Percentiles rank a stretch among this genome's conserved stretches.
Evolutionary conservation across 139 green algal species (phyloP).

Genomic region (Nannochloris sp.): DNA sequence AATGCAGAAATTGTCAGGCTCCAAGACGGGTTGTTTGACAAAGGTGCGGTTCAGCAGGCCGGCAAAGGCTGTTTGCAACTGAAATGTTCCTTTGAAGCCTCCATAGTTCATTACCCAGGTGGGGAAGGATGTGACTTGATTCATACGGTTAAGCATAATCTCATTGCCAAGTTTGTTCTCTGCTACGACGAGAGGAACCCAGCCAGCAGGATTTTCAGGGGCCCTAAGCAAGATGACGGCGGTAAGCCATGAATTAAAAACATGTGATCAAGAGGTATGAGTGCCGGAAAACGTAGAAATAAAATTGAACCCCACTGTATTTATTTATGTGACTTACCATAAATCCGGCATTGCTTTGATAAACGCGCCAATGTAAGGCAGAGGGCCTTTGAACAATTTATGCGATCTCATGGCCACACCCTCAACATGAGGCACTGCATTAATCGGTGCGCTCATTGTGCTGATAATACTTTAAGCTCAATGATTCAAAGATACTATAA

Average conservation of each 20-base stretch:
- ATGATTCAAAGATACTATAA: too few relatives aligned
- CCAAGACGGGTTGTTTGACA: conserved; percentile 34
- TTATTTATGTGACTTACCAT: not conserved
- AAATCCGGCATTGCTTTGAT: conserved; percentile 11
- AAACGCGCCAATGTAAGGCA: conserved; percentile 15
- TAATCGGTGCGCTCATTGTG: too few relatives aligned
- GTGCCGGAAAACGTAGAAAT: too few relatives aligned
- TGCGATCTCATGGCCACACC: not conserved
- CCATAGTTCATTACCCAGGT: conserved; percentile 26
- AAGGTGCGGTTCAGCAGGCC: conserved; percentile 37
- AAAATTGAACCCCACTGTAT: too few relatives aligned
- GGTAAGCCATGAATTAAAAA: too few relatives aligned
- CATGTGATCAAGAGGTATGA: too few relatives aligned
- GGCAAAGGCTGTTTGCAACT: conserved; percentile 29
- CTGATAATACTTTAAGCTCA: too few relatives aligned
- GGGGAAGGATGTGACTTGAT: not conserved
- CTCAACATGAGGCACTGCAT: too few relatives aligned
- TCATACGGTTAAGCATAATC: conserved; percentile 5
- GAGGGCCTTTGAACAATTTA: conserved; percentile 2
- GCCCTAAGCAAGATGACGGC: too few relatives aligned
- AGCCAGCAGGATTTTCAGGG: conserved; percentile 8
- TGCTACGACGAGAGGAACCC: conserved; percentile 24
- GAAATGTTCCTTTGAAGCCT: conserved; percentile 25
- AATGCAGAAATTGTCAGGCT: conserved; percentile 10
- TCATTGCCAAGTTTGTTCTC: conserved; percentile 35